Conservation (phyloP, 2,329 filamentous ascomycete genomes). For the Penicillium griseofulvum region DNA sequence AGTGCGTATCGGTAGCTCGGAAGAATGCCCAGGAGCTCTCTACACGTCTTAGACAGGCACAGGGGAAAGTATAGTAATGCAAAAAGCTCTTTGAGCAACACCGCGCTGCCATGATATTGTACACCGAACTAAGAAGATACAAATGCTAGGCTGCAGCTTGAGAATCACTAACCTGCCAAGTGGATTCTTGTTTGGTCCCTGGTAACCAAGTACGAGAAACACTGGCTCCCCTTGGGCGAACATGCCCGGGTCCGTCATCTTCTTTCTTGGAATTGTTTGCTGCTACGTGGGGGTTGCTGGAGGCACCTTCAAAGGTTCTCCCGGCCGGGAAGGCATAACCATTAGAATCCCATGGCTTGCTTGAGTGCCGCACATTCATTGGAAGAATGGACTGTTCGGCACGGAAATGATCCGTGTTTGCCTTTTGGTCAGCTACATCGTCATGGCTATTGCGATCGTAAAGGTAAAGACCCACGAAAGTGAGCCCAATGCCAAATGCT, state of each 20-base stretch:
- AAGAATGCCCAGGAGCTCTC: too few relatives aligned
- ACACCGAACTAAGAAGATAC: constrained; percentile 8
- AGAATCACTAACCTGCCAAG: constrained; percentile 62
- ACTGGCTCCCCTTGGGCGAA: constrained; percentile 41
- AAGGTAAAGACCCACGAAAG: constrained; percentile 87
- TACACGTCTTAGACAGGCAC: not conserved
- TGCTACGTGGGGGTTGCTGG: constrained; percentile 17
- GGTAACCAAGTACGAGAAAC: constrained; percentile 60
- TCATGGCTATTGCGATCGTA: constrained; percentile 91
- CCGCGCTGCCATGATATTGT: constrained; percentile 17
- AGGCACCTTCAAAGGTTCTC: constrained; percentile 21
- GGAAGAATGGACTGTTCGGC: constrained; percentile 65
- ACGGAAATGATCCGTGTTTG: constrained; percentile 62
- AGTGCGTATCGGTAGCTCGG: not conserved
- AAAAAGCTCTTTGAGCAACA: not conserved
- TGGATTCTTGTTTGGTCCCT: constrained; percentile 82
- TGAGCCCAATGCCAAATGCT: constrained; percentile 79
- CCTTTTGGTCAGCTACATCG: constrained; percentile 81
- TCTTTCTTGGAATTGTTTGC: constrained; percentile 40
- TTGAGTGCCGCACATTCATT: constrained; percentile 47
- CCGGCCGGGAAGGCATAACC: constrained; percentile 36
- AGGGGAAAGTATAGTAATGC: constrained; percentile 1
- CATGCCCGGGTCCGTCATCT: constrained; percentile 46
- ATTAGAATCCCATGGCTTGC: constrained; percentile 38
- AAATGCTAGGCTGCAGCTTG: constrained; percentile 20